phyloP scores from a whole-genome alignment of 148 eudicot genomes.

The Camellia lanceoleosa region DNA sequence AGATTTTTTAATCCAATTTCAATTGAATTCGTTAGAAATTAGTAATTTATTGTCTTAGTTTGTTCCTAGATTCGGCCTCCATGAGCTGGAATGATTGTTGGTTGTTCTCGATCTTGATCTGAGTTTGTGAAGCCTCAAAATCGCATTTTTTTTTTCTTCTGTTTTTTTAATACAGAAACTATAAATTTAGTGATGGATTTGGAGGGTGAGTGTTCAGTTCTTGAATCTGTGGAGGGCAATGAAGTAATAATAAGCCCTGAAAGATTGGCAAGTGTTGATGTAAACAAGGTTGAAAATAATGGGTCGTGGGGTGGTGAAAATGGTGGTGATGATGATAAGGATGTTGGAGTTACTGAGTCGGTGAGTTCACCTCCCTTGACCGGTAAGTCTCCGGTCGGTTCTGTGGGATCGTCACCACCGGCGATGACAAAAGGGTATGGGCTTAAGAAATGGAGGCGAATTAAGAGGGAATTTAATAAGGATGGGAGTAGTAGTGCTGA shows the following conservation, averaged over 20 bases:
- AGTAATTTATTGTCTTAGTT: not conserved
- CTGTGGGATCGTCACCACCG: constrained; percentile 21
- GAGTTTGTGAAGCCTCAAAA: not conserved
- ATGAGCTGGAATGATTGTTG: constrained; percentile 33
- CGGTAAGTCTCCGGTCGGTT: constrained; percentile 11
- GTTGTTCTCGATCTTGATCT: constrained; percentile 47
- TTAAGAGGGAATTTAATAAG: constrained; percentile 41
- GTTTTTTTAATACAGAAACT: not conserved
- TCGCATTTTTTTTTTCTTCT: no score
- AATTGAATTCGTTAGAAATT: not conserved
- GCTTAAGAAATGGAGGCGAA: constrained; percentile 81
- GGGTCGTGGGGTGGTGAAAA: constrained; percentile 30
- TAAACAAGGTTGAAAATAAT: constrained; percentile 26
- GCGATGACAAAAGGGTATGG: constrained; percentile 54
- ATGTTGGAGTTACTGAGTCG: constrained; percentile 12
- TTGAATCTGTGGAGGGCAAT: constrained; percentile 38
- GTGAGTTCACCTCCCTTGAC: constrained; percentile 3
- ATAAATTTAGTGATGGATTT: constrained; percentile 37
- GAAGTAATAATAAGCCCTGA: constrained; percentile 14
- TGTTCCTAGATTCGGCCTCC: constrained; percentile 16
- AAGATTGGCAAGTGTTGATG: constrained; percentile 14
- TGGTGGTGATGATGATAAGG: constrained; percentile 14
- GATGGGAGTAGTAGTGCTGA: constrained; percentile 40
- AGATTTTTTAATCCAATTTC: not conserved
- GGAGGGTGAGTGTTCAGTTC: constrained; percentile 27